A percentile compares a stretch with the other conserved stretches of the same genome.
Evolutionary conservation across 106 monocot genomes (phyloP).

Genomic region (Cymbidium sinense): DNA sequence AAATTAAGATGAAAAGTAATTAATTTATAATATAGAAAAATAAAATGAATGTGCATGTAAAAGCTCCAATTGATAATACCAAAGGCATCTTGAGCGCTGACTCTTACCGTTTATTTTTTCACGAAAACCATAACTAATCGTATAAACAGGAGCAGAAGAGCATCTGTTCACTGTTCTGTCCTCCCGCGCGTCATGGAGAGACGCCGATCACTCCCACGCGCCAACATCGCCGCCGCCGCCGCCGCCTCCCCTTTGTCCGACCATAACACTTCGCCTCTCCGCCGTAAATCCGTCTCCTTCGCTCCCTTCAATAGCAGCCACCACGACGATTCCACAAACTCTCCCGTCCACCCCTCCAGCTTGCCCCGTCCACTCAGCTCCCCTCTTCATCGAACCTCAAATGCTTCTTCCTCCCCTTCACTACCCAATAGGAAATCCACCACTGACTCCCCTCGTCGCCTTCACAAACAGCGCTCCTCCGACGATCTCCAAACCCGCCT

Average conservation of each 20-base stretch:
- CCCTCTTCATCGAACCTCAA: background rate
- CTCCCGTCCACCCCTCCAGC: background rate
- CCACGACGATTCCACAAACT: background rate
- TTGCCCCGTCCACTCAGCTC: background rate
- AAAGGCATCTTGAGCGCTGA: no score
- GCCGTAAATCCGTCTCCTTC: constrained; percentile 2
- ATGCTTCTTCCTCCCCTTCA: background rate
- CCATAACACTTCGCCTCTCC: background rate
- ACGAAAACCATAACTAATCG: no score
- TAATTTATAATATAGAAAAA: no score
- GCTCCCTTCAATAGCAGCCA: background rate
- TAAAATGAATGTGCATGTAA: no score
- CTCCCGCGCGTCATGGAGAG: constrained; percentile 1
- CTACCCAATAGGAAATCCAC: background rate
- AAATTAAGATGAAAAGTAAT: no score
- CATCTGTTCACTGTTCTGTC: background rate
- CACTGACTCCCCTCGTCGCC: background rate
- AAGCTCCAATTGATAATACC: no score
- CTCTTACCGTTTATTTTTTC: no score
- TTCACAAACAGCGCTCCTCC: background rate
- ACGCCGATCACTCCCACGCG: background rate
- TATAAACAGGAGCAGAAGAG: no score
- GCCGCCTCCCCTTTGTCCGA: constrained; percentile 1
- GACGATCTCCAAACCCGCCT: background rate
- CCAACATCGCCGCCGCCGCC: background rate